Evolutionary conservation across 1,139 yeast genomes (phyloP), one percentile per base, ranked within the genome.

Genomic region (Geotrichum cucujoidarum): DNA sequence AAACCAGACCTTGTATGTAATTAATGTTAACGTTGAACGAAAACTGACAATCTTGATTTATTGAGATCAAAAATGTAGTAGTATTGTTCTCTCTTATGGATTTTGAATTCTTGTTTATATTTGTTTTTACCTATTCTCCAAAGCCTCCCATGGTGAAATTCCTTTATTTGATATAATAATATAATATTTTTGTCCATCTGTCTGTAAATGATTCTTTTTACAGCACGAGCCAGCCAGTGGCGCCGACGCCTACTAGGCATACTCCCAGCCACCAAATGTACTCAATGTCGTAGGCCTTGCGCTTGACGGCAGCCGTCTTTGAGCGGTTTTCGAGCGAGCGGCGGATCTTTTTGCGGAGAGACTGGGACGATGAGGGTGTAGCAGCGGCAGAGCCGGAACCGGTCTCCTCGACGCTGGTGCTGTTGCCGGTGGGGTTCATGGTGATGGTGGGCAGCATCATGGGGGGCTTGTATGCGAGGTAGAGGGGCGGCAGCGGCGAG

Each of bases 371-470:
- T 5, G 62, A 52, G 13, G 59, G 34, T 10, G 54, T 34, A 21
- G 47, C 49, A 16, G 55, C 48, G 5, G 42, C n/a, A 2, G 16
- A 18, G 14, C 11, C 30, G 8, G 30, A 18, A 14, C 60, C 55
- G 10, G 58, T 54, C 33, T 55, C 43, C 29, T 38, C 59, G 36
- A 13, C 56, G 43, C 64, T 65, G 27, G 74, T 67, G 42, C 69
- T 62, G 41, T 73, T 73, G 18, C 47, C 29, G 2, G 96, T 87
- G 25, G 97, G 97, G 65, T 89, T 90, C 74, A 92, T 72, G 1
- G 97, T 90, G 49, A 68, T 69, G 1, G 98, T 92, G 20, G 98
- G 98, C 55, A 92, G 77, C 98, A 92, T 92, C 77, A 84, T 74
- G 17, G 98, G 95, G 7, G 98, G 98, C 61, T 77, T 78, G 71